These are phyloP conservation scores for Eutypella sp. DNA, from an alignment of 2,329 filamentous ascomycete species.

Conservation along the genomic window DNA sequence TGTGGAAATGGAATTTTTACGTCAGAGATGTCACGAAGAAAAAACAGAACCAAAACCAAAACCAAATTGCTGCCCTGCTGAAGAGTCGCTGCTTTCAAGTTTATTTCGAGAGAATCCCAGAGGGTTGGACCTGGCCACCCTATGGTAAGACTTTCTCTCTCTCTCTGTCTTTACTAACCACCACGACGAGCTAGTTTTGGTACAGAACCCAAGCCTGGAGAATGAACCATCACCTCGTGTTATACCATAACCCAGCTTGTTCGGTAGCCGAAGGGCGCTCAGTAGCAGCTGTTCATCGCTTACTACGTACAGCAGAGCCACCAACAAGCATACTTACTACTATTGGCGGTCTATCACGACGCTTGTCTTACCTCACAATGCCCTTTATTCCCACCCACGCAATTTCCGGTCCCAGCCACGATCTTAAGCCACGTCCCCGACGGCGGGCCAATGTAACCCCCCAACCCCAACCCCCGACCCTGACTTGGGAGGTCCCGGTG, in stretches of 20 bases:
- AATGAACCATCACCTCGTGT: too few species aligned
- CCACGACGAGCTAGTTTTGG: too few species aligned
- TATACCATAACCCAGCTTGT: too few species aligned
- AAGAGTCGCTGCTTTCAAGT: too few species aligned
- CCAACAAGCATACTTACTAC: background rate
- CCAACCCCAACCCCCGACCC: background rate
- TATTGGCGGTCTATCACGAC: background rate
- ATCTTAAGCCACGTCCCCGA: background rate
- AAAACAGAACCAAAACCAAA: too few species aligned
- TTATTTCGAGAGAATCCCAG: too few species aligned
- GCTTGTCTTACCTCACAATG: background rate
- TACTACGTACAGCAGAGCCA: background rate
- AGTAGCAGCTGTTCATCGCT: too few species aligned
- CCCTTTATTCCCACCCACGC: constrained; percentile 5
- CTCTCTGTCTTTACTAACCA: too few species aligned
- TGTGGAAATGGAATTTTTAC: background rate
- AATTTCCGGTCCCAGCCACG: constrained; percentile 12
- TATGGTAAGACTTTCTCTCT: too few species aligned
- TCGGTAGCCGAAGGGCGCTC: too few species aligned
- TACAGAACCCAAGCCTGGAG: too few species aligned
- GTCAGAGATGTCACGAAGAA: background rate
- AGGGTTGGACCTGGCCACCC: too few species aligned
- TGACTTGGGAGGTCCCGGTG: background rate
- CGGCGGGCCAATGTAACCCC: background rate
- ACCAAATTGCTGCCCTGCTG: background rate